phyloP scores from a whole-genome alignment of 768 basidiomycete genomes.

The Mycena albidolilacea region DNA sequence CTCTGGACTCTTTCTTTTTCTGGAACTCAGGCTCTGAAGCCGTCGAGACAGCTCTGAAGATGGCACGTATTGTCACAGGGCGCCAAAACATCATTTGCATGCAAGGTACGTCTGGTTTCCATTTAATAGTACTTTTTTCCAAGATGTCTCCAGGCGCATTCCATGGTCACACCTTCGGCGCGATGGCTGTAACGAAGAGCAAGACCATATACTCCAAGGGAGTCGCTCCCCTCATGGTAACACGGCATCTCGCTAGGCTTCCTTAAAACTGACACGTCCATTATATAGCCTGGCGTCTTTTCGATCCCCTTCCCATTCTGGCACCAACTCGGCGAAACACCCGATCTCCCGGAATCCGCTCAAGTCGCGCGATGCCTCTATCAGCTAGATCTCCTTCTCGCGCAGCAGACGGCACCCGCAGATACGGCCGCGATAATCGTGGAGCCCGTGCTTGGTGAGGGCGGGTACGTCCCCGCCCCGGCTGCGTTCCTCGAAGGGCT shows the following conservation, averaged over 20 bases:
- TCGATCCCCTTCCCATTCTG: slow-evolving; percentile 91
- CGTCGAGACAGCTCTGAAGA: slow-evolving; percentile 90
- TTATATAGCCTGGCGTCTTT: slow-evolving; percentile 86
- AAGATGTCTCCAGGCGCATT: slow-evolving; percentile 69
- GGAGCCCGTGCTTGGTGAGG: slow-evolving; percentile 95
- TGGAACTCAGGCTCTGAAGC: slow-evolving; percentile 98
- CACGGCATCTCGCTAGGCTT: slow-evolving; percentile 11
- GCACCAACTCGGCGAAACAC: slow-evolving; percentile 82
- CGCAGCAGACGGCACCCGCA: slow-evolving; percentile 84
- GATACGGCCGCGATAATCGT: slow-evolving; percentile 95
- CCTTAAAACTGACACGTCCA: slow-evolving; percentile 18
- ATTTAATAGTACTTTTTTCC: background rate
- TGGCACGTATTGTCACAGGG: slow-evolving; percentile 84
- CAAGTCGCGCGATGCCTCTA: slow-evolving; percentile 78
- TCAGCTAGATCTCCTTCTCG: slow-evolving; percentile 83
- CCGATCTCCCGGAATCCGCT: slow-evolving; percentile 67
- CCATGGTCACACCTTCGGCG: slow-evolving; percentile 94
- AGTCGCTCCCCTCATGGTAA: slow-evolving; percentile 86
- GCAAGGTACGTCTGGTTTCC: slow-evolving; percentile 71
- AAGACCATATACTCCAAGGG: slow-evolving; percentile 93
- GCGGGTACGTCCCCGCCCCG: slow-evolving; percentile 94
- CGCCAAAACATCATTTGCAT: slow-evolving; percentile 92
- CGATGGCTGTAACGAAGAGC: slow-evolving; percentile 94
- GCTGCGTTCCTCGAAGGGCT: slow-evolving; percentile 84
- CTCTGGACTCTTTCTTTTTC: slow-evolving; percentile 96